Conservation (phyloP, 306 rosid species). For the Cicer bijugum region DNA sequence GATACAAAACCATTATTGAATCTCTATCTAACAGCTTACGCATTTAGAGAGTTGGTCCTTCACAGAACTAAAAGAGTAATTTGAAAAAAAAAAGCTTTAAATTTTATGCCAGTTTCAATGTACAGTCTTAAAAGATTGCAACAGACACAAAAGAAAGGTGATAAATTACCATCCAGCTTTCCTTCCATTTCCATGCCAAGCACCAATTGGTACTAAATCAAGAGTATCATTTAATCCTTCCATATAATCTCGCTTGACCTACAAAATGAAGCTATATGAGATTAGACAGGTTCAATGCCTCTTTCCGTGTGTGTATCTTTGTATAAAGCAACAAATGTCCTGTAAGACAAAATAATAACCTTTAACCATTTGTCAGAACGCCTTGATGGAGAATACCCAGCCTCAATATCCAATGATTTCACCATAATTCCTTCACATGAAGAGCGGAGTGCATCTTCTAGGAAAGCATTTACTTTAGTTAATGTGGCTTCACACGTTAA, state of each 20-base stretch:
- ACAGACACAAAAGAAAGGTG: conserved; percentile 1
- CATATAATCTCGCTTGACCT: conserved; percentile 94
- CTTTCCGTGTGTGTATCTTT: neutral
- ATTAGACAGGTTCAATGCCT: conserved; percentile 26
- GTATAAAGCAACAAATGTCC: conserved; percentile 16
- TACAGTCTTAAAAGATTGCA: conserved; percentile 32
- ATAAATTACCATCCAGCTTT: conserved; percentile 85
- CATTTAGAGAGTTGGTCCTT: conserved; percentile 34
- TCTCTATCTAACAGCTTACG: conserved; percentile 14
- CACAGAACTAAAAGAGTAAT: conserved; percentile 16
- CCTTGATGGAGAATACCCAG: conserved; percentile 89
- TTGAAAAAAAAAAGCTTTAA: conserved; percentile 12
- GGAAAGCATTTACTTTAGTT: conserved; percentile 62
- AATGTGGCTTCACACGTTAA: conserved; percentile 63
- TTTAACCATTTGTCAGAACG: conserved; percentile 87
- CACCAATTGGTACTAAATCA: conserved; percentile 94
- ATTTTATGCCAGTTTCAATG: conserved; percentile 15
- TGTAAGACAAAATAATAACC: conserved; percentile 53
- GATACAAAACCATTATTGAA: conserved; percentile 15
- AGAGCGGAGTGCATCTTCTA: conserved; percentile 70
- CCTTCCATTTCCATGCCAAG: conserved; percentile 98
- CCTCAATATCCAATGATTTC: conserved; percentile 80
- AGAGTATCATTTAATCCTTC: conserved; percentile 84
- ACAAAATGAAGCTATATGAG: conserved; percentile 41
- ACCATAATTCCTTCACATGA: conserved; percentile 96